phyloP scores from a whole-genome alignment of 208 protist genomes.

The Crithidia bombi region DNA sequence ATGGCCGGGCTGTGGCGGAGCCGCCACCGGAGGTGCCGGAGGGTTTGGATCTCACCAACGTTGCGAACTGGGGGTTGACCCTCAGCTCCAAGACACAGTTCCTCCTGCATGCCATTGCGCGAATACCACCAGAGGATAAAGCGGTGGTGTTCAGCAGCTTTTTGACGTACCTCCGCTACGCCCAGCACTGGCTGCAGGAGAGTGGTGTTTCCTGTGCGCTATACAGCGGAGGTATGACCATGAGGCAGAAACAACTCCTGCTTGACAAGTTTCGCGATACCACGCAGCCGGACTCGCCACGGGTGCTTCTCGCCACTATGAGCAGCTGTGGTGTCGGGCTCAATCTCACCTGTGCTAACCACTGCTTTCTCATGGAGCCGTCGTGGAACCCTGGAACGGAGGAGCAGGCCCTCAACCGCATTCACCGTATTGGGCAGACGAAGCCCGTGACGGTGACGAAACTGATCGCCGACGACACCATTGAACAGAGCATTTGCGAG shows the following conservation, averaged over 20 bases:
- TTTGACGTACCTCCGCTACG: conserved; percentile 90
- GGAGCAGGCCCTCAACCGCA: conserved; percentile 90
- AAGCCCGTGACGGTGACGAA: conserved; percentile 93
- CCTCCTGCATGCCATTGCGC: conserved; percentile 45
- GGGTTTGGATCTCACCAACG: conserved; percentile 33
- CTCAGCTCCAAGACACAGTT: conserved; percentile 74
- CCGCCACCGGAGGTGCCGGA: conserved; percentile 13
- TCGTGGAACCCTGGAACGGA: conserved; percentile 93
- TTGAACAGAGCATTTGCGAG: conserved; percentile 96
- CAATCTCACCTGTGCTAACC: conserved; percentile 92
- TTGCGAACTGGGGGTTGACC: conserved; percentile 42
- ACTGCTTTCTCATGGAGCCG: conserved; percentile 93
- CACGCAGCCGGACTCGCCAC: conserved; percentile 22
- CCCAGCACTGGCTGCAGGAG: conserved; percentile 72
- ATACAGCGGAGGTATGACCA: conserved; percentile 53
- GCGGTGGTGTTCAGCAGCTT: conserved; percentile 95
- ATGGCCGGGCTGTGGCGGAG: background rate
- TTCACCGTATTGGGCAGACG: conserved; percentile 92
- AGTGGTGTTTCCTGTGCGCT: conserved; percentile 45
- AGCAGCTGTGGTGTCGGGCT: conserved; percentile 93
- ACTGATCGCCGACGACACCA: conserved; percentile 92
- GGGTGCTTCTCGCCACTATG: conserved; percentile 89
- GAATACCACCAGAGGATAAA: conserved; percentile 70
- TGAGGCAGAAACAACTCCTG: conserved; percentile 60
- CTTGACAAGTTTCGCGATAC: conserved; percentile 48